Percentiles rank a stretch among this genome's conserved stretches.
Conservation (phyloP, 768 basidiomycete genomes). For the Solioccasus polychromus region DNA sequence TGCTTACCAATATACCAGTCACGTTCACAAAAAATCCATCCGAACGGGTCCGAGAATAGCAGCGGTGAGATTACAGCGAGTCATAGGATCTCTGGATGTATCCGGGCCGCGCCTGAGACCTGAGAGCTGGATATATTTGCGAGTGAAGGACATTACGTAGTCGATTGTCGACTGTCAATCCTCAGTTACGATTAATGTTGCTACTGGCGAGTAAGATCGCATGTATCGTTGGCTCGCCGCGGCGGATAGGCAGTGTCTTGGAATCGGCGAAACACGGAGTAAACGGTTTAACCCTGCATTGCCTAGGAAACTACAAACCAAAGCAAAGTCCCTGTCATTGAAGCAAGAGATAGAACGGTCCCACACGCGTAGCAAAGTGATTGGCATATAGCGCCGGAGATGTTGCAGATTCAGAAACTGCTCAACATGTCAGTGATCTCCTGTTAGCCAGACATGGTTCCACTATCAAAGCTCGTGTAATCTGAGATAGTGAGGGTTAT, state of each 20-base stretch:
- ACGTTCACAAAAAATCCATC: slow-evolving; percentile 9
- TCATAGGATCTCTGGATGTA: slow-evolving; percentile 21
- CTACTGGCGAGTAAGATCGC: slow-evolving; percentile 57
- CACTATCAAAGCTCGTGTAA: too few relatives aligned
- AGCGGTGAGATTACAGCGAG: slow-evolving; percentile 11
- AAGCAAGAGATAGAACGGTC: slow-evolving; percentile 47
- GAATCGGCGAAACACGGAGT: slow-evolving; percentile 67
- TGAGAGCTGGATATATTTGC: too few relatives aligned
- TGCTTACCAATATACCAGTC: slow-evolving; percentile 7
- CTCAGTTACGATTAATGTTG: slow-evolving; percentile 36
- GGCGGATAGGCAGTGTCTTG: slow-evolving; percentile 72
- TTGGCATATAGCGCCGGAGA: slow-evolving; percentile 63
- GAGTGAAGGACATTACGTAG: too few relatives aligned
- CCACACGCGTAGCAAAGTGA: slow-evolving; percentile 37
- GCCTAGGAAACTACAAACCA: slow-evolving; percentile 57
- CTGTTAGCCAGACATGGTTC: too few relatives aligned
- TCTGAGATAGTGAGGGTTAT: too few relatives aligned
- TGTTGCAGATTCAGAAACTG: slow-evolving; percentile 56
- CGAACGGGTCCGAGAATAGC: slow-evolving; percentile 4
- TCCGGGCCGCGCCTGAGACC: too few relatives aligned
- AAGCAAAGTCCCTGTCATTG: slow-evolving; percentile 45
- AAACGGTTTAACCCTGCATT: slow-evolving; percentile 61
- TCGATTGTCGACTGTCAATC: too few relatives aligned
- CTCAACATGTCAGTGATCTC: too few relatives aligned
- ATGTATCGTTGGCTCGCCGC: slow-evolving; percentile 69